Evolutionary conservation across 768 basidiomycete genomes (phyloP).

Genomic region (Leucocoprinus birnbaumii): DNA sequence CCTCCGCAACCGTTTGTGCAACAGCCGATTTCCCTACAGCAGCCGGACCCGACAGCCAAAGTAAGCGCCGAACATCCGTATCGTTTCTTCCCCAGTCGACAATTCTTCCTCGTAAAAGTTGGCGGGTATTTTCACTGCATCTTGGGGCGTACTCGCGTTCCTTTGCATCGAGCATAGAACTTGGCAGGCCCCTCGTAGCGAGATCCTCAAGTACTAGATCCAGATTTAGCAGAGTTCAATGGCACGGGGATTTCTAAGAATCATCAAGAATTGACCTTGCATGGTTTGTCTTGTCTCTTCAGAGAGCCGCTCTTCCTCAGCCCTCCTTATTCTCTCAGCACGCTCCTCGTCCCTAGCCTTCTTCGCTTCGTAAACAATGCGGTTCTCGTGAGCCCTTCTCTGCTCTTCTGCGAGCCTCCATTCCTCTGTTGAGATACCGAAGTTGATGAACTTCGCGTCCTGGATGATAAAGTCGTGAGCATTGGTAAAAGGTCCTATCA

Average conservation of each 20-base stretch:
- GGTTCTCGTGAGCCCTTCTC: no score
- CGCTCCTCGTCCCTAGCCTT: no score
- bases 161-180: not conserved
- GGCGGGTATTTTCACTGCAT: not conserved
- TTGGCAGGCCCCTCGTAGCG: not conserved
- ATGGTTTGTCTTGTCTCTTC: no score
- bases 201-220: not conserved
- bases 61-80: not conserved
- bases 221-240: not conserved
- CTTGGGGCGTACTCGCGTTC: not conserved
- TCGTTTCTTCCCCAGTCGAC: no score
- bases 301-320: no score
- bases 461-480: not conserved
- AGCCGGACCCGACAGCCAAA: conserved; percentile 10
- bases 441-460: not conserved
- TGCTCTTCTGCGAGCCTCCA: no score
- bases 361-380: no score
- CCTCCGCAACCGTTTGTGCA: not conserved
- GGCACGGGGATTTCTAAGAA: no score
- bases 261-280: no score
- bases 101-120: no score
- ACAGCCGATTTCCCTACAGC: conserved; percentile 10
- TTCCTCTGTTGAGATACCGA: no score
- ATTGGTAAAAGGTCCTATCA: not conserved
- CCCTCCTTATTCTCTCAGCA: no score